phyloP scores from a whole-genome alignment of 2,329 filamentous ascomycete genomes.

The Dactylonectria estremocensis region DNA sequence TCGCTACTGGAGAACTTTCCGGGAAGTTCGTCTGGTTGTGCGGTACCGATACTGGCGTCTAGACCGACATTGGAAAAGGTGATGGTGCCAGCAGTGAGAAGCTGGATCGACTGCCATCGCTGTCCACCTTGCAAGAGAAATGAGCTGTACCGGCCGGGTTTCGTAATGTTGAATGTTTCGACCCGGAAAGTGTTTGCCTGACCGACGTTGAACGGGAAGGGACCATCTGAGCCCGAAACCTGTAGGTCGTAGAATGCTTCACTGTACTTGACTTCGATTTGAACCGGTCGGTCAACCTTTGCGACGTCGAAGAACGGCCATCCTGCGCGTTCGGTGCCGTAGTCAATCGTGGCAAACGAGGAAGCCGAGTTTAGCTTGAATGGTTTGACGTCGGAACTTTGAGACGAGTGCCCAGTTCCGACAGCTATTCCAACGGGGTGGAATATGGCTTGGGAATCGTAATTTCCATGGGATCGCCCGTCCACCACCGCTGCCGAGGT shows the following conservation, averaged over 20 bases:
- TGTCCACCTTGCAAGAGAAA: slow-evolving; percentile 14
- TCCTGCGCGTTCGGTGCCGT: slow-evolving; percentile 9
- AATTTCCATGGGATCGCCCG: not conserved
- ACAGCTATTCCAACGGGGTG: slow-evolving; percentile 3
- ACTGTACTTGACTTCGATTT: slow-evolving; percentile 18
- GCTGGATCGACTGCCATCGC: slow-evolving; percentile 16
- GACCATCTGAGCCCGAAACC: not conserved
- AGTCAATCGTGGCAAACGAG: slow-evolving; percentile 13
- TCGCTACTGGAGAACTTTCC: slow-evolving; percentile 10
- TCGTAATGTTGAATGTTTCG: slow-evolving; percentile 20
- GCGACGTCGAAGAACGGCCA: slow-evolving; percentile 12
- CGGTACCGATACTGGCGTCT: slow-evolving; percentile 3
- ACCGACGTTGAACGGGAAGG: slow-evolving; percentile 14
- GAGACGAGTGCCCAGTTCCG: not conserved
- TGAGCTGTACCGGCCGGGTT: not conserved
- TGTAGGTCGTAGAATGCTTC: slow-evolving; percentile 12
- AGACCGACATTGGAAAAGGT: slow-evolving; percentile 10
- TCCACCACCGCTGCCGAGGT: not conserved
- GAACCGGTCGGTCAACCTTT: slow-evolving; percentile 2
- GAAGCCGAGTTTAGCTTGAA: slow-evolving; percentile 8
- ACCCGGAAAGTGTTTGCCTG: slow-evolving; percentile 15
- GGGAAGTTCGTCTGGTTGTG: not conserved
- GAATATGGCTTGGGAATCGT: not conserved
- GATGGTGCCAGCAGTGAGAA: slow-evolving; percentile 6
- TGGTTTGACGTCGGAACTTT: not conserved